Conservation (phyloP, 2,329 filamentous ascomycete genomes). For the Aspergillus luchuensis region DNA sequence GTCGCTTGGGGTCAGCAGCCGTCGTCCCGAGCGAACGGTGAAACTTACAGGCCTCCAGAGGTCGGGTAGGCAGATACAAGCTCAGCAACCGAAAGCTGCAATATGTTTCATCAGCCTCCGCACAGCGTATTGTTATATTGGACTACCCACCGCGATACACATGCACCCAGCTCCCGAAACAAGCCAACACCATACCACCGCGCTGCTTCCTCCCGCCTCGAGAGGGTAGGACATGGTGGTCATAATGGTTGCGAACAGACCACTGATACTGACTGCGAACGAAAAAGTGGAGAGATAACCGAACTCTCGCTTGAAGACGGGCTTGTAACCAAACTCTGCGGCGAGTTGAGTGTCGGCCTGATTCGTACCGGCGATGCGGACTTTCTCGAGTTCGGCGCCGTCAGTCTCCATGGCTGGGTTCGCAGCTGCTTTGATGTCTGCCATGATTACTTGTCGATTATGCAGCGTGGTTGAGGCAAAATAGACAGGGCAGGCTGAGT, state of each 20-base stretch:
- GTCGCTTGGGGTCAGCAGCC: neutral
- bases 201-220: slow-evolving; percentile 6
- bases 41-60: slow-evolving; percentile 1
- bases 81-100: slow-evolving; percentile 7
- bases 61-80: slow-evolving; percentile 2
- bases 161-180: slow-evolving; percentile 6
- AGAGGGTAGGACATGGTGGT: slow-evolving; percentile 7
- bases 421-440: neutral
- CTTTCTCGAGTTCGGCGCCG: neutral
- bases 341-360: slow-evolving; percentile 5
- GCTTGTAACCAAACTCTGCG: slow-evolving; percentile 4
- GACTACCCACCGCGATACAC: slow-evolving; percentile 4
- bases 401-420: neutral
- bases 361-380: neutral
- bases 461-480: neutral
- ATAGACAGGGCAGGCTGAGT: neutral
- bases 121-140: no score
- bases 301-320: slow-evolving; percentile 9
- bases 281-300: slow-evolving; percentile 5
- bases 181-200: slow-evolving; percentile 7
- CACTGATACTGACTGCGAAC: slow-evolving; percentile 9
- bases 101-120: neutral
- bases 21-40: neutral
- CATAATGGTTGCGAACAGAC: slow-evolving; percentile 4
- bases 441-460: neutral